phyloP scores from a whole-genome alignment of 495 filamentous ascomycete genomes.

The Neurospora sp. region DNA sequence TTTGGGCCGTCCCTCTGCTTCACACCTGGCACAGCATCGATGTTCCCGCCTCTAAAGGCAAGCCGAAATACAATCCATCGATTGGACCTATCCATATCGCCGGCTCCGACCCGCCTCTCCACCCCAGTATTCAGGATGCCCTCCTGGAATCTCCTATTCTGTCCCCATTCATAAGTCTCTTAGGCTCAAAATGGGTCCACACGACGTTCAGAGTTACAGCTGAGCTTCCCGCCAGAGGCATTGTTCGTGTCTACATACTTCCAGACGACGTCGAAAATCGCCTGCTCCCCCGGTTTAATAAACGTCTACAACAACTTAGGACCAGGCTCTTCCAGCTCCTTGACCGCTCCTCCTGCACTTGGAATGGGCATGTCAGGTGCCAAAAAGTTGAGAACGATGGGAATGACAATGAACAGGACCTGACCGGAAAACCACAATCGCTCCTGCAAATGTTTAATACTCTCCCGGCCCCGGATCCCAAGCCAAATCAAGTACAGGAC shows the following conservation, averaged over 20 bases:
- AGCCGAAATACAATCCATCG: not conserved
- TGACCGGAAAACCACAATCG: slow-evolving; percentile 28
- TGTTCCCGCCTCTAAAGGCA: not conserved
- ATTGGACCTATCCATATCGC: not conserved
- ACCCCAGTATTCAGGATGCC: slow-evolving; percentile 25
- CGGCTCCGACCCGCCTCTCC: slow-evolving; percentile 4
- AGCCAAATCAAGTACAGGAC: slow-evolving; percentile 41
- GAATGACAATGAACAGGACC: slow-evolving; percentile 26
- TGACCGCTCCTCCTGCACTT: slow-evolving; percentile 46
- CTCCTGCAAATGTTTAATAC: slow-evolving; percentile 84
- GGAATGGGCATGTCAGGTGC: slow-evolving; percentile 35
- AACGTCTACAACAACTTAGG: slow-evolving; percentile 34
- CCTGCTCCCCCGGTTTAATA: slow-evolving; percentile 33
- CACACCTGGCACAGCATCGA: slow-evolving; percentile 17
- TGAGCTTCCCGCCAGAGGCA: slow-evolving; percentile 10
- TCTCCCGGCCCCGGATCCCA: slow-evolving; percentile 60
- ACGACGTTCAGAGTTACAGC: slow-evolving; percentile 22
- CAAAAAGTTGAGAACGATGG: not conserved
- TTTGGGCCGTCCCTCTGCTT: not conserved
- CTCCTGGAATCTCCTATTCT: slow-evolving; percentile 18
- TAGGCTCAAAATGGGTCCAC: slow-evolving; percentile 31
- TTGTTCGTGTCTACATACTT: slow-evolving; percentile 54
- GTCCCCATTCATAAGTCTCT: slow-evolving; percentile 15
- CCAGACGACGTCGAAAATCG: slow-evolving; percentile 54
- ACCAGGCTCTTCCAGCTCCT: slow-evolving; percentile 42